Percentiles rank a stretch among this genome's conserved stretches.
Conservation (phyloP, 2,329 filamentous ascomycete genomes). For the Aspergillus neoniger region DNA sequence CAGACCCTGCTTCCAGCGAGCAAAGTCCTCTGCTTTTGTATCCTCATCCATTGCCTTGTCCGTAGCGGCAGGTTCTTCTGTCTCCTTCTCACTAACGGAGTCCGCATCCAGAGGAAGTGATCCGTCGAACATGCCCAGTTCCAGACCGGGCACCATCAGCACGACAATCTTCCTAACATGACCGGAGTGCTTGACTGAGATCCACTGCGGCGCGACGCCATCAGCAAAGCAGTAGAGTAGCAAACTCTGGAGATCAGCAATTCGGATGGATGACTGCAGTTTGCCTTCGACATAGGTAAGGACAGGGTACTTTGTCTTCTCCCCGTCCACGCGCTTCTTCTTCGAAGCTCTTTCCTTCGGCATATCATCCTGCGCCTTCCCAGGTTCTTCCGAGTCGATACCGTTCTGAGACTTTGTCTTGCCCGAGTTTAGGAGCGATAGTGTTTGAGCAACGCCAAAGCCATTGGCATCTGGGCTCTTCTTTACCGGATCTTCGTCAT, state of each 20-base stretch:
- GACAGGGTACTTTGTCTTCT: conserved; percentile 54
- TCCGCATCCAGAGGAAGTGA: conserved; percentile 46
- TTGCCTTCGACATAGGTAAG: conserved; percentile 57
- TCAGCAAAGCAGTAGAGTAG: conserved; percentile 64
- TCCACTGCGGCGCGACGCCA: conserved; percentile 63
- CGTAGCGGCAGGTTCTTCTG: conserved; percentile 1
- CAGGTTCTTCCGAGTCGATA: conserved; percentile 5
- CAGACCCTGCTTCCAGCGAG: conserved; percentile 44
- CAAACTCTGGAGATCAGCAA: conserved; percentile 60
- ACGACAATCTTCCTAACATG: conserved; percentile 74
- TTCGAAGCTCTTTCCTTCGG: conserved; percentile 24
- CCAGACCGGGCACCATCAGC: conserved; percentile 88
- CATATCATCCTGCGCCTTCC: conserved; percentile 21
- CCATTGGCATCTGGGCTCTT: conserved; percentile 18
- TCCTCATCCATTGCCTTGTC: conserved; percentile 27
- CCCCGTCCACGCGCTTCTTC: conserved; percentile 40
- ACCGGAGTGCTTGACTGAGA: conserved; percentile 59
- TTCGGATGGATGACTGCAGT: conserved; percentile 57
- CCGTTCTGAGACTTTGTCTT: conserved; percentile 15
- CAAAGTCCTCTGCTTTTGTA: conserved; percentile 33
- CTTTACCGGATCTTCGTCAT: conserved; percentile 29
- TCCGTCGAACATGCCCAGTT: conserved; percentile 83
- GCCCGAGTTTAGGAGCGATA: conserved; percentile 30
- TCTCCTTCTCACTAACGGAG: conserved; percentile 5
- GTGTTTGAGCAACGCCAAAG: conserved; percentile 35